phyloP scores from a whole-genome alignment of 352 stramenopile species.

The Phytopythium vexans region DNA sequence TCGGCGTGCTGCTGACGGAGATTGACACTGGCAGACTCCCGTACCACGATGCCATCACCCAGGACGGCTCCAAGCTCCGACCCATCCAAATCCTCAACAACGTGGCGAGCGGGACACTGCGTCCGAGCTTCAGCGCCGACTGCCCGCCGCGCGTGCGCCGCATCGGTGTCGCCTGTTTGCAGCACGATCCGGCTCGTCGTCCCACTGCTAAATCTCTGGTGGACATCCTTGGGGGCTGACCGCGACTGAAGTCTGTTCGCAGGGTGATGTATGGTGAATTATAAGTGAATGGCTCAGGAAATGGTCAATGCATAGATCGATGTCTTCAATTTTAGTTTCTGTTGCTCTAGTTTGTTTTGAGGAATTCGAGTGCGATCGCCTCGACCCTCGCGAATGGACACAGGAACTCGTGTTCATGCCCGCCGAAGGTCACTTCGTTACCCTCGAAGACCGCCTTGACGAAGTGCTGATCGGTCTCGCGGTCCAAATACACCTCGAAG shows the following conservation, averaged over 20 bases:
- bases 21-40: slow-evolving; percentile 36
- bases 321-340: too few relatives aligned
- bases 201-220: too few relatives aligned
- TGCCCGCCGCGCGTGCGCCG: slow-evolving; percentile 38
- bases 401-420: neutral
- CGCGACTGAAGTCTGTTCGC: too few relatives aligned
- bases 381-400: neutral
- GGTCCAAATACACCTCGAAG: slow-evolving; percentile 9
- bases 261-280: too few relatives aligned
- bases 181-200: slow-evolving; percentile 28
- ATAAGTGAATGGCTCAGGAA: too few relatives aligned
- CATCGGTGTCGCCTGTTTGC: slow-evolving; percentile 32
- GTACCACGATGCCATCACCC: slow-evolving; percentile 12
- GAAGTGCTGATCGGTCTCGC: neutral
- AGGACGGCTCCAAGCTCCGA: slow-evolving; percentile 23
- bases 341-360: too few relatives aligned
- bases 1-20: slow-evolving; percentile 56
- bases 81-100: slow-evolving; percentile 44
- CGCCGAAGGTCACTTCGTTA: slow-evolving; percentile 1
- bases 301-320: too few relatives aligned
- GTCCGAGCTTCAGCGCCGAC: slow-evolving; percentile 32
- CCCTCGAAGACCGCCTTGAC: slow-evolving; percentile 5
- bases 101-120: slow-evolving; percentile 36
- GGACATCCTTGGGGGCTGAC: too few relatives aligned
- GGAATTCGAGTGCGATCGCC: neutral